A percentile compares a stretch with the other conserved stretches of the same genome.
Conservation (phyloP, 2,329 filamentous ascomycete species). For the Penicillium sp. region DNA sequence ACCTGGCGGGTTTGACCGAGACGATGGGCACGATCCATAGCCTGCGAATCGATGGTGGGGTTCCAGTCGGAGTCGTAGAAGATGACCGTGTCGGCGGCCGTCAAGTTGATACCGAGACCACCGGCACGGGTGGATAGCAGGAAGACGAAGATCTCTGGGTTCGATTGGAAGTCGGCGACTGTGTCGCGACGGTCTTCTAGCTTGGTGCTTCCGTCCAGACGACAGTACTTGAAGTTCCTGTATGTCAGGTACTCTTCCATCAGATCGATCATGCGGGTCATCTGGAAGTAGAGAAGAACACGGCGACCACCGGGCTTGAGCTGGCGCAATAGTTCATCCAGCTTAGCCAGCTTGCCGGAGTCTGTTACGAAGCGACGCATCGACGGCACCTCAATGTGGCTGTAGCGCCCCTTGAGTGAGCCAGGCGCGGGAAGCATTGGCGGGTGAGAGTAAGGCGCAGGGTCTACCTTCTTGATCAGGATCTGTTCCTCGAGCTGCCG, state of each 20-base stretch:
- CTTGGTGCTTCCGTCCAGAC: conserved; percentile 94
- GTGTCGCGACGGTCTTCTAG: conserved; percentile 95
- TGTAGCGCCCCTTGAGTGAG: conserved; percentile 81
- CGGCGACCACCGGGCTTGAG: conserved; percentile 92
- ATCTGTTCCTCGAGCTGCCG: conserved; percentile 70
- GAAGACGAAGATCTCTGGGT: conserved; percentile 96
- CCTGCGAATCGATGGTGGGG: conserved; percentile 96
- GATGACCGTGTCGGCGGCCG: conserved; percentile 95
- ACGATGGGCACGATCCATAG: conserved; percentile 98
- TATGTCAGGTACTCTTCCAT: conserved; percentile 99
- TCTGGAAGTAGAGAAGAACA: conserved; percentile 98
- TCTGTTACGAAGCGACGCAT: conserved; percentile 98
- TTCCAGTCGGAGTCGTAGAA: conserved; percentile 99
- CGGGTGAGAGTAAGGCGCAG: conserved; percentile 55
- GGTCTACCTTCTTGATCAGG: conserved; percentile 70
- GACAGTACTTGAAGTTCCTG: conserved; percentile 98
- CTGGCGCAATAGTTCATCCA: conserved; percentile 83
- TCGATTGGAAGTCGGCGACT: conserved; percentile 92
- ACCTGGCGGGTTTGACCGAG: conserved; percentile 94
- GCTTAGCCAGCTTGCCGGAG: conserved; percentile 89
- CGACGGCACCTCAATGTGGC: conserved; percentile 87
- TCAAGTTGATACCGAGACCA: conserved; percentile 97
- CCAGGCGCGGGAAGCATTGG: conserved; percentile 79
- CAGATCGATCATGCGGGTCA: conserved; percentile 99
- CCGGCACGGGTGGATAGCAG: conserved; percentile 92